Base-by-base conservation (phyloP, 345 rosid species). In the Aquilaria yunnanensis region DNA sequence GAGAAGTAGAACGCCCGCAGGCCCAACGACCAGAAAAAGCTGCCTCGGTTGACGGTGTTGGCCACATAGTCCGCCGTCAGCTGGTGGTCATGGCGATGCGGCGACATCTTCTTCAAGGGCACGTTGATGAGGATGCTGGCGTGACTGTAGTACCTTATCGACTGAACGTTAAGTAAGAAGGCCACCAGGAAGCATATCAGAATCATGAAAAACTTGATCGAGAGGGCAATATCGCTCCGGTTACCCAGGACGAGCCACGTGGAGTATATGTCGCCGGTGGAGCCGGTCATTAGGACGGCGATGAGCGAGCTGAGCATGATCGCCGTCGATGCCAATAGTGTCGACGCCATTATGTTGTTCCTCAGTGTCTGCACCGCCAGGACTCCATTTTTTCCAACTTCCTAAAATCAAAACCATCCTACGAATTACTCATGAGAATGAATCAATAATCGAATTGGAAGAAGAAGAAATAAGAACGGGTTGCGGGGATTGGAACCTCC, bases 261-360 rank as follows among this genome's bases (percentile, higher is more conserved):
- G 1, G 84, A 73, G 54, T 69, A 16, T 16, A 16, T 51, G 2
- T 68, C 73, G 43, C 70, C 70, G 2, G 16, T 29, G 29, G 66
- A 72, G 51, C 72, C 65, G 0, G 79, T 68, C 95, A 92, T 88
- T 54, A 92, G 67, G 11, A 86, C 67, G 0, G 92, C 97, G 14
- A 88, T 83, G 16, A 90, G 78, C 4, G 93, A 90, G 78, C 97
- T 80, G 11, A 90, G 73, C 88, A 75, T 87, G 67, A 90, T 87
- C 2, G 96, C 96, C 1, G 92, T 87, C 11, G 96, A 86, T 29
- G 96, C 98, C 66, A 92, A 72, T 6, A 92, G 74, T 29, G 96
- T 92, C 32, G 98, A 92, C 10, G 98, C 96, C 98, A 92, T 92
- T 71, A 89, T 89, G 83, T 92, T 92, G 78, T 92, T 92, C 33